A percentile compares a stretch with the other conserved stretches of the same genome.
Conservation (phyloP, 1,284 basidiomycete genomes). For the Boletus mariae region DNA sequence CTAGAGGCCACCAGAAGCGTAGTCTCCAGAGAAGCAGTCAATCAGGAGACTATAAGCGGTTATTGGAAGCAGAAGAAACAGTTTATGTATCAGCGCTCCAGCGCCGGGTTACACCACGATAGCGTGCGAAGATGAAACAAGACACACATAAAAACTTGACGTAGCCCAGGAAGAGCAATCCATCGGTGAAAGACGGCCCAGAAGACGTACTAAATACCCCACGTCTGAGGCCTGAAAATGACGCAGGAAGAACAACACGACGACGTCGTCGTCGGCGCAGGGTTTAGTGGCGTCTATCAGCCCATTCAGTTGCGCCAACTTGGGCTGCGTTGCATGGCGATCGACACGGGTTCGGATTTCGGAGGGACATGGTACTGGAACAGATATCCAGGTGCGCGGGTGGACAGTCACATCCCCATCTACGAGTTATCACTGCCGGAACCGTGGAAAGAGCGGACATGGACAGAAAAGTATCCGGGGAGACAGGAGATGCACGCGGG, state of each 20-base stretch:
- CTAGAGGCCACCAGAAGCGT: too few species aligned
- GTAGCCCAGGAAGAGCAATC: too few species aligned
- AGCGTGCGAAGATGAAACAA: too few species aligned
- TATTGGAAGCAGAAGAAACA: too few species aligned
- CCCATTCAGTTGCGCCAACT: slow-evolving; percentile 11
- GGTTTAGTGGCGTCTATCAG: slow-evolving; percentile 16
- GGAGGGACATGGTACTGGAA: slow-evolving; percentile 22
- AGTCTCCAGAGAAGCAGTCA: slow-evolving; percentile 34
- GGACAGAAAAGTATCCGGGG: slow-evolving; percentile 20
- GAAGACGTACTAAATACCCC: too few species aligned
- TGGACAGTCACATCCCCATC: slow-evolving; percentile 13
- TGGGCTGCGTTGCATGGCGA: slow-evolving; percentile 13
- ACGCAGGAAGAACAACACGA: slow-evolving; percentile 9
- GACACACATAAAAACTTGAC: too few species aligned
- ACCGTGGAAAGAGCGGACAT: slow-evolving; percentile 21
- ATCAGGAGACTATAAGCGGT: too few species aligned
- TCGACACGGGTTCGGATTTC: slow-evolving; percentile 17
- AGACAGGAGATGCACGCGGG: slow-evolving; percentile 10
- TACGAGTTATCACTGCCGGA: slow-evolving; percentile 18
- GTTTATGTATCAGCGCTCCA: too few species aligned
- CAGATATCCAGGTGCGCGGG: slow-evolving; percentile 19
- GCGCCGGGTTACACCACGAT: too few species aligned
- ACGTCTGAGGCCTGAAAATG: background rate
- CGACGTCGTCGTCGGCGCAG: slow-evolving; percentile 17
- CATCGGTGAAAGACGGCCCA: too few species aligned